These are phyloP conservation scores for Penicillium waksmanii DNA, from an alignment of 495 filamentous ascomycete genomes.

Conservation along the genomic window DNA sequence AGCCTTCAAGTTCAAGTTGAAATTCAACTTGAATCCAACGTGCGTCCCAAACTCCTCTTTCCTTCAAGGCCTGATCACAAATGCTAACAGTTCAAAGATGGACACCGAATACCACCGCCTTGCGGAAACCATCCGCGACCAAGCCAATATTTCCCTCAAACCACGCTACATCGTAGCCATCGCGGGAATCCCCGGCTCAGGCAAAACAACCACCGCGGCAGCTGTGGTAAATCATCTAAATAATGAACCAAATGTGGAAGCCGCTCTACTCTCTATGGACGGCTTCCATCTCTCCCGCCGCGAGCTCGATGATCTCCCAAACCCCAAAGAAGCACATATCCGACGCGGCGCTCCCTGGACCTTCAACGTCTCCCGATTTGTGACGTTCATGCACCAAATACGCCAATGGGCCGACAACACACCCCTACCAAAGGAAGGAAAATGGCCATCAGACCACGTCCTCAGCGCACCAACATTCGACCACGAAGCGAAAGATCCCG, in stretches of 20 bases:
- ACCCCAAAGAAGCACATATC: slow-evolving; percentile 39
- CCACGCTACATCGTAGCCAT: slow-evolving; percentile 43
- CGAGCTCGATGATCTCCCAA: slow-evolving; percentile 39
- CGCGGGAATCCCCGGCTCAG: slow-evolving; percentile 50
- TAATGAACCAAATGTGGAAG: slow-evolving; percentile 13
- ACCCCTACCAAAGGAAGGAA: slow-evolving; percentile 12
- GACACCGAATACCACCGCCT: slow-evolving; percentile 31
- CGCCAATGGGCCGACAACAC: slow-evolving; percentile 30
- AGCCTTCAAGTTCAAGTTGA: not conserved
- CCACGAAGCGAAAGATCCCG: slow-evolving; percentile 45
- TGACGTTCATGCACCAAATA: slow-evolving; percentile 29
- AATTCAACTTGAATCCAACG: not conserved
- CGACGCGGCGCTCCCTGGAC: slow-evolving; percentile 49
- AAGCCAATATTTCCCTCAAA: slow-evolving; percentile 25
- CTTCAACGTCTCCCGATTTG: slow-evolving; percentile 39
- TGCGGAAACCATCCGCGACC: slow-evolving; percentile 25
- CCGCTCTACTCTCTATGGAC: slow-evolving; percentile 45
- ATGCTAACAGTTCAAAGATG: slow-evolving; percentile 20
- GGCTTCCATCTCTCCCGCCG: slow-evolving; percentile 46
- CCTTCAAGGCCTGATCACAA: not conserved
- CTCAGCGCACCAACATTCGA: slow-evolving; percentile 43
- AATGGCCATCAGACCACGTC: slow-evolving; percentile 11
- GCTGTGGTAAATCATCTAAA: slow-evolving; percentile 39
- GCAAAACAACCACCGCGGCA: slow-evolving; percentile 52
- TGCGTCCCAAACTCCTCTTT: not conserved